Evolutionary conservation across 495 filamentous ascomycete genomes (phyloP).

Genomic region (Hypoxylon fragiforme): DNA sequence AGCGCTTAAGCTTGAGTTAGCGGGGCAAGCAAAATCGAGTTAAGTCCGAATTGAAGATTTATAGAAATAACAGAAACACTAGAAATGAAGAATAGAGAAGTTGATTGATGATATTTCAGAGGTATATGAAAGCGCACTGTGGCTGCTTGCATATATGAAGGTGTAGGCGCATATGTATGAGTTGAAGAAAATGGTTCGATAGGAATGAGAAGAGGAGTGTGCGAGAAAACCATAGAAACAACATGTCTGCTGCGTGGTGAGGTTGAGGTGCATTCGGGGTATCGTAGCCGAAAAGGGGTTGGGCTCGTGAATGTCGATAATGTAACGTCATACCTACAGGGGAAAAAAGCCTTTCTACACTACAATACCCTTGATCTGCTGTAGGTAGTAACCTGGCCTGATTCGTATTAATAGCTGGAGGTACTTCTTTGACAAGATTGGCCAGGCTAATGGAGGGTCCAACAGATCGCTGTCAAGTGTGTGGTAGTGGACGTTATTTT

Average conservation of each 20-base stretch:
- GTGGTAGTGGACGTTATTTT: too few relatives aligned
- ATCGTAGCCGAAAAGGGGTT: conserved; percentile 28
- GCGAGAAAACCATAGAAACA: conserved; percentile 25
- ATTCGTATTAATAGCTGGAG: too few relatives aligned
- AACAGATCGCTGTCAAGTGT: too few relatives aligned
- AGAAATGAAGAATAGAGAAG: neutral
- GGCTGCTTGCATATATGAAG: conserved; percentile 1
- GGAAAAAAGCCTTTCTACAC: too few relatives aligned
- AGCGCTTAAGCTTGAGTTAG: conserved; percentile 2
- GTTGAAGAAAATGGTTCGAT: neutral
- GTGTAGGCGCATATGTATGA: neutral
- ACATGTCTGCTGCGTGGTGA: conserved; percentile 11
- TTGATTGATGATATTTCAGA: neutral
- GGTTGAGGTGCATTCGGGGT: conserved; percentile 19
- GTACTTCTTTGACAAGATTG: too few relatives aligned
- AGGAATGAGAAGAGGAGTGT: conserved; percentile 10
- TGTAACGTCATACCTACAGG: conserved; percentile 36
- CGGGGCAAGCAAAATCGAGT: conserved; percentile 5
- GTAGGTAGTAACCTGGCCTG: too few relatives aligned
- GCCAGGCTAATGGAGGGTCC: too few relatives aligned
- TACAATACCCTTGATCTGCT: too few relatives aligned
- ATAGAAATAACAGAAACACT: neutral
- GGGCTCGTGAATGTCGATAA: conserved; percentile 16
- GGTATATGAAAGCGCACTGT: conserved; percentile 7
- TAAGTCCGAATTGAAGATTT: neutral